These are phyloP conservation scores for Penicillium bovifimosum DNA, from an alignment of 495 filamentous ascomycete genomes.

Conservation along the genomic window DNA sequence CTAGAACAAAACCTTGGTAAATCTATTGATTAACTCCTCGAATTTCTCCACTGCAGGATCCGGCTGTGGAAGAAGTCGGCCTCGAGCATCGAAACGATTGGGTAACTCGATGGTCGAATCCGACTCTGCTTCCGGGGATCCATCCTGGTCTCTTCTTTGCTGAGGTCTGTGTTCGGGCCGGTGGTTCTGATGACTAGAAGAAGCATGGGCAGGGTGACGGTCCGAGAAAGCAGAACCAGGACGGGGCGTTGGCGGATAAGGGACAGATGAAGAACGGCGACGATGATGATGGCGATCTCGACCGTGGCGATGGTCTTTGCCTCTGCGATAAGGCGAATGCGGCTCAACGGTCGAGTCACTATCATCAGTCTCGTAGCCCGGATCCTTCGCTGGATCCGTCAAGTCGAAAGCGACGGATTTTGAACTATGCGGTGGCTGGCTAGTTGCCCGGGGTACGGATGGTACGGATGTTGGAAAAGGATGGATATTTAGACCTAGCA, in stretches of 20 bases:
- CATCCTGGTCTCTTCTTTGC: conserved; percentile 1
- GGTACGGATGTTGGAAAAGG: neutral
- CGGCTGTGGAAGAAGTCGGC: conserved; percentile 41
- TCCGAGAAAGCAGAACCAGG: neutral
- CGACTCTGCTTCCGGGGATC: conserved; percentile 14
- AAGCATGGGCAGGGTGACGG: neutral
- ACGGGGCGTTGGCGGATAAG: conserved; percentile 11
- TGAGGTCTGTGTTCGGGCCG: conserved; percentile 6
- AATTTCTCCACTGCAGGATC: conserved; percentile 34
- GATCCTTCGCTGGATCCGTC: conserved; percentile 5
- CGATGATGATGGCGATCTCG: conserved; percentile 13
- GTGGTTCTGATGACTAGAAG: conserved; percentile 3
- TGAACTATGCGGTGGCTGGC: conserved; percentile 23
- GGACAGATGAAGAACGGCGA: conserved; percentile 26
- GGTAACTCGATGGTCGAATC: conserved; percentile 54
- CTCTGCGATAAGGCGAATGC: conserved; percentile 5
- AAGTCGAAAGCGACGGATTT: conserved; percentile 40
- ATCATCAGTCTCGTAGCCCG: conserved; percentile 43
- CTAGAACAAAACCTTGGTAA: conserved; percentile 26
- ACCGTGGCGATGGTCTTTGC: conserved; percentile 11
- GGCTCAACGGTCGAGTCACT: conserved; percentile 35
- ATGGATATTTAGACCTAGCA: conserved; percentile 22
- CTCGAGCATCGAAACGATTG: conserved; percentile 59
- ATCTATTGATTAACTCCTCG: conserved; percentile 33
- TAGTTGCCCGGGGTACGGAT: conserved; percentile 10